A percentile compares a stretch with the other conserved stretches of the same genome.
Conservation (phyloP, 2,329 filamentous ascomycete genomes). For the Ophiostoma himal-ulmi region DNA sequence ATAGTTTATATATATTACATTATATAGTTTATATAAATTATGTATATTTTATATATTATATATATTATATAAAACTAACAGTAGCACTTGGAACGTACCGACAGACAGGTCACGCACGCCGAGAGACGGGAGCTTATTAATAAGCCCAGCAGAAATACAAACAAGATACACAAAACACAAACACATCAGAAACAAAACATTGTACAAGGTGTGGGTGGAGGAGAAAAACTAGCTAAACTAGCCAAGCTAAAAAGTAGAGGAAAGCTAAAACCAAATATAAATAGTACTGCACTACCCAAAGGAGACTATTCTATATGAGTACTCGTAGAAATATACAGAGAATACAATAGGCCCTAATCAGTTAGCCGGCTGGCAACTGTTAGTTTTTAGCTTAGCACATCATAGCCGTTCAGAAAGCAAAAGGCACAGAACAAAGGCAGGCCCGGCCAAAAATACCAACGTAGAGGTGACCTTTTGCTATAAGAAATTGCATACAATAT, state of each 20-base stretch:
- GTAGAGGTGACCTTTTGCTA: not conserved
- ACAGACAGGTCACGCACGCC: not conserved
- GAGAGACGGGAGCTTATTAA: slow-evolving; percentile 1
- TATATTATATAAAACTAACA: not conserved
- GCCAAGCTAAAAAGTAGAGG: slow-evolving; percentile 4
- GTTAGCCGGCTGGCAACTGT: not conserved
- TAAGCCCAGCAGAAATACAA: not conserved
- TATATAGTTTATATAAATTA: too few relatives aligned
- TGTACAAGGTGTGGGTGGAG: not conserved
- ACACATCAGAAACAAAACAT: not conserved
- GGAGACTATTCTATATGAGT: too few relatives aligned
- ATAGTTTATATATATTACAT: too few relatives aligned
- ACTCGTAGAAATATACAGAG: not conserved
- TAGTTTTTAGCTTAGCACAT: not conserved
- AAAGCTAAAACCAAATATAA: not conserved
- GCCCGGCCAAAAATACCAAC: not conserved
- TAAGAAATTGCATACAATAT: too few relatives aligned
- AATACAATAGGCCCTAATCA: not conserved
- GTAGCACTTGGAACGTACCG: not conserved
- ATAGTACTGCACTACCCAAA: not conserved
- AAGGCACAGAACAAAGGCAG: not conserved
- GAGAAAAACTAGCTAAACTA: slow-evolving; percentile 8
- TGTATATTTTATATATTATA: too few relatives aligned
- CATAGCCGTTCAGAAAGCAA: not conserved
- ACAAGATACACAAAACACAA: not conserved